Evolutionary conservation across 176 grass and related monocot genomes (phyloP), one percentile per base, ranked within the genome.

Genomic region (Eragrostis curvula): DNA sequence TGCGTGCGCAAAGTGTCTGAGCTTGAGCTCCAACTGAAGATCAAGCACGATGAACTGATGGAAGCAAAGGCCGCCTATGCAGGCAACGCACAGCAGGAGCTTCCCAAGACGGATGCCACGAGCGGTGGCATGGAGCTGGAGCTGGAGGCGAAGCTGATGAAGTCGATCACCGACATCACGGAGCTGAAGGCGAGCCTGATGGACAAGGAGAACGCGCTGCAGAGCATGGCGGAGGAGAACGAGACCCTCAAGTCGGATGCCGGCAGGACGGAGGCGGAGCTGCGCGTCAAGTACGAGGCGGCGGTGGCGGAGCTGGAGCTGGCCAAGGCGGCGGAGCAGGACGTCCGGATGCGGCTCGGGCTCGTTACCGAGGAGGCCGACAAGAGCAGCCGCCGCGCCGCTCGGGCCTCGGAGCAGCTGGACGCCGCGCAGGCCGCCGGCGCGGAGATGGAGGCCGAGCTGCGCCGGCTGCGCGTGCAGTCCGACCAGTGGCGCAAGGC

Each of bases 401-500:
- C 90, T 0, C 67, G 89, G 9, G 85, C 85, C 27, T 86, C 91
- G 0, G 93, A 99, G 85, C 96, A 99, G 85, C 87, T 99, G 48
- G 87, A 92, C 0, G 83, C 96, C 0, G 91, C 74, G 6, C 91
- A 90, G 81, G 74, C 77, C 0, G 79, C 88, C 1, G 68, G 82
- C 18, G 51, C 73, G 1, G 93, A 99, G 81, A 95, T 90, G 41
- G 96, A 99, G 59, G 66, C 85, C 2, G 96, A 99, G 76, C 71
- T 99, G 58, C 90, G 85, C 25, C 84, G 93, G 3, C 74, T 99
- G n/a, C 89, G 96, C 0, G 91, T 96, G 78, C 96, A 99, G 65
- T 94, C 93, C 0, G 96, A 99, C 70, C 96, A 99, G 71, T 99
- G 96, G 96, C 86, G 96, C 62, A 99, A 99, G 85, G 96, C 96